Conservation (phyloP, 352 stramenopile genomes). For the Peronospora tabacina region DNA sequence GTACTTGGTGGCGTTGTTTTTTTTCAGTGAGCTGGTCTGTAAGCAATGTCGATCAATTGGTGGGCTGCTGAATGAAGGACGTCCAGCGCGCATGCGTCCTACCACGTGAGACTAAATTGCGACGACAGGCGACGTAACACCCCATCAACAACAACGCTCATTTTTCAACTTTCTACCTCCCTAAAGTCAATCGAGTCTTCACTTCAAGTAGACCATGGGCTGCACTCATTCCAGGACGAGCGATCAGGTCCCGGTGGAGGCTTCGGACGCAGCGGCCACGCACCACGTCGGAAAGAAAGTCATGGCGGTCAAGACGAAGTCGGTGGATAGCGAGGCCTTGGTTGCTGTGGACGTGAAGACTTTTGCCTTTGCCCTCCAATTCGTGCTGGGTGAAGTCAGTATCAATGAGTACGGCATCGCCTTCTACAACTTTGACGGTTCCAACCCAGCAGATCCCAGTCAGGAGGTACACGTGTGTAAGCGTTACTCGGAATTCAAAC, state of each 20-base stretch:
- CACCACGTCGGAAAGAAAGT: not conserved
- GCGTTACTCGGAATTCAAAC: constrained; percentile 74
- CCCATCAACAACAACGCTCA: constrained; percentile 5
- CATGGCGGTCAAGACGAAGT: not conserved
- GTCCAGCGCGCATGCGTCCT: constrained; percentile 5
- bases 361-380: constrained; percentile 24
- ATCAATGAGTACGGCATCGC: constrained; percentile 46
- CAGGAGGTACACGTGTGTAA: constrained; percentile 49
- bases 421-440: constrained; percentile 57
- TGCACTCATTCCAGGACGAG: constrained; percentile 53
- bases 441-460: constrained; percentile 32
- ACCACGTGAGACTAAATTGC: constrained; percentile 4
- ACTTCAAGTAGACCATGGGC: constrained; percentile 33
- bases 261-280: not conserved
- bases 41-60: constrained; percentile 18
- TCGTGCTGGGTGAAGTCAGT: constrained; percentile 34
- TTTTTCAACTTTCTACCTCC: constrained; percentile 14
- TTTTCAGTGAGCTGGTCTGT: constrained; percentile 4
- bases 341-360: constrained; percentile 15
- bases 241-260: constrained; percentile 21
- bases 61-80: constrained; percentile 3
- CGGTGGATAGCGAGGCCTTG: constrained; percentile 10
- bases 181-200: constrained; percentile 8
- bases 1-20: constrained; percentile 6
- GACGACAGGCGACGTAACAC: constrained; percentile 20